Evolutionary conservation across 345 rosid species (phyloP), one percentile per base, ranked within the genome.

Genomic region (Boechera retrofracta): DNA sequence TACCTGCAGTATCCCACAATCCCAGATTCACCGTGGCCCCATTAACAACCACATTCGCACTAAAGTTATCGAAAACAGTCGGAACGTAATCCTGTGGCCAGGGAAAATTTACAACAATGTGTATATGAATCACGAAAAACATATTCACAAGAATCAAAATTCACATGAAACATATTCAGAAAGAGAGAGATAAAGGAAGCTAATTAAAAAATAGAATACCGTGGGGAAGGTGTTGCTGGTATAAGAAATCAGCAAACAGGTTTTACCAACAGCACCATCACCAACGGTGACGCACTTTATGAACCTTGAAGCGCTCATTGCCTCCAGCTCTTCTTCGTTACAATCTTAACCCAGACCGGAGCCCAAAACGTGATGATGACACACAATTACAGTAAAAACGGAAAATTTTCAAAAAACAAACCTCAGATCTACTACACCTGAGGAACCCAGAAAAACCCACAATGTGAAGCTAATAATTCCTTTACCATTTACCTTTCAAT

Each of bases 1-100:
- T 82, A 92, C 97, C 97, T 33, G 94, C 97, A 78, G 98, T 90
- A 85, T 94, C 98, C 98, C 98, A 94, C 78, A 92, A 82, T 26
- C 97, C 98, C 63, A 94, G 86, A 77, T 94, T 94, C 33, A 94
- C 89, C 9, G 97, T 92, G 65, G 64, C 71, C 13, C 98, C 97
- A 24, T 94, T 87, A 67, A 94, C 98, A 59, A 88, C 89, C 52
- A 90, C 97, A 87, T 92, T 90, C 0, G 98, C 97, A 67, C 98
- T 94, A 81, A 94, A 94, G 80, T 94, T 94, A 83, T 90, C 98
- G 28, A 90, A 92, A 26, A 92, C 98, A 10, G 98, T 92, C 0
- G 94, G 98, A 13, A 94, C 95, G 72, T 94, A 92, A 60, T 92
- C 96, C 95, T 92, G 93, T 5, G 66, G 72, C 31, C 71, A 76